Conservation (phyloP, 306 rosid genomes). For the Argentina anserina region DNA sequence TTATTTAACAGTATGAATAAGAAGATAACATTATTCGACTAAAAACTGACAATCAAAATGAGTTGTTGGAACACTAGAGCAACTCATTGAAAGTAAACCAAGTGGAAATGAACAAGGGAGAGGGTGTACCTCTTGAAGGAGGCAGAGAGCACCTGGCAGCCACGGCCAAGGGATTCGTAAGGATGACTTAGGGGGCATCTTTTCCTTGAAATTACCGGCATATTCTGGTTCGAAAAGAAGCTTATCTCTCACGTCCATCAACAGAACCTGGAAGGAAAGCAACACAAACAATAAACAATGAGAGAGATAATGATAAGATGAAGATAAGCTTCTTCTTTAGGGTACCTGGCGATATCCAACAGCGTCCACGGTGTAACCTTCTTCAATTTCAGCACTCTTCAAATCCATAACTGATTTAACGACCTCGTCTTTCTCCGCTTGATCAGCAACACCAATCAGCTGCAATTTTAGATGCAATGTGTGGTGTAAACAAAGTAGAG, state of each 20-base stretch:
- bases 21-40: not conserved
- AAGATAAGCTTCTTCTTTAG: no score
- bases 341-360: slow-evolving; percentile 80
- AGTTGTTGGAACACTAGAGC: no score
- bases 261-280: slow-evolving; percentile 57
- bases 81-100: no score
- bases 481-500: not conserved
- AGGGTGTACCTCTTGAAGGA: slow-evolving; percentile 84
- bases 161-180: slow-evolving; percentile 82
- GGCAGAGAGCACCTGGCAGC: slow-evolving; percentile 91
- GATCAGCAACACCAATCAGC: slow-evolving; percentile 82
- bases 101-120: not conserved
- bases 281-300: not conserved
- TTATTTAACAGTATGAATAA: not conserved
- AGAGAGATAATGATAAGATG: no score
- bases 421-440: slow-evolving; percentile 95
- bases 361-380: slow-evolving; percentile 74
- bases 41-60: no score
- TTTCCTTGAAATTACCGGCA: slow-evolving; percentile 81
- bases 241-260: slow-evolving; percentile 92
- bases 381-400: slow-evolving; percentile 78
- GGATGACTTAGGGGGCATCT: slow-evolving; percentile 77
- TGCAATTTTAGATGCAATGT: slow-evolving; percentile 31
- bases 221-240: slow-evolving; percentile 95
- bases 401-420: slow-evolving; percentile 88